Evolutionary conservation across 148 eudicot species (phyloP).

Genomic region (Rhododendron henanense): DNA sequence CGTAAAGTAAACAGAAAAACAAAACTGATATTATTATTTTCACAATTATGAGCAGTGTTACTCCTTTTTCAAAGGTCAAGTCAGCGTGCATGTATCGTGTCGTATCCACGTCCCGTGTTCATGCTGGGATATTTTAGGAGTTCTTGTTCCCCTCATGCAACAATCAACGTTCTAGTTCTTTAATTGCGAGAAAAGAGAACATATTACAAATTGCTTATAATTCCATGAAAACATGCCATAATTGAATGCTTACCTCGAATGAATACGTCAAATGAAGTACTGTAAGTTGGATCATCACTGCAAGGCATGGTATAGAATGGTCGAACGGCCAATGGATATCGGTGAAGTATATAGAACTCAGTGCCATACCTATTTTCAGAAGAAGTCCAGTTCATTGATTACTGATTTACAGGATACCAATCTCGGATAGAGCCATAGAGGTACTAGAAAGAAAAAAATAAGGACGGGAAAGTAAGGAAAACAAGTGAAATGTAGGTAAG

Average conservation of each 20-base stretch:
- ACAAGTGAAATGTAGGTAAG: background rate
- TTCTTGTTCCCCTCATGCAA: background rate
- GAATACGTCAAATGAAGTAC: slow-evolving; percentile 97
- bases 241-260: slow-evolving; percentile 55
- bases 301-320: slow-evolving; percentile 99
- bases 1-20: background rate
- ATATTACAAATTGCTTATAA: background rate
- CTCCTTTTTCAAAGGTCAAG: background rate
- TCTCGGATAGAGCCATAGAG: background rate
- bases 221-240: background rate
- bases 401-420: background rate
- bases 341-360: slow-evolving; percentile 89
- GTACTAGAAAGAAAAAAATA: background rate
- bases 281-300: slow-evolving; percentile 51
- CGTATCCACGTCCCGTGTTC: background rate
- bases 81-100: background rate
- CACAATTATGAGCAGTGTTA: background rate
- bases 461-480: background rate
- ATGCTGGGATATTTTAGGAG: background rate
- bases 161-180: background rate
- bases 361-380: slow-evolving; percentile 66
- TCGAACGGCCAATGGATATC: slow-evolving; percentile 81
- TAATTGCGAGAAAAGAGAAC: background rate
- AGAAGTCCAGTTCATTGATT: background rate
- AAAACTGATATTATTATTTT: background rate